A percentile compares a stretch with the other conserved stretches of the same genome.
These are phyloP conservation scores for Suillus lakei DNA, from an alignment of 768 basidiomycete species.

Conservation along the genomic window DNA sequence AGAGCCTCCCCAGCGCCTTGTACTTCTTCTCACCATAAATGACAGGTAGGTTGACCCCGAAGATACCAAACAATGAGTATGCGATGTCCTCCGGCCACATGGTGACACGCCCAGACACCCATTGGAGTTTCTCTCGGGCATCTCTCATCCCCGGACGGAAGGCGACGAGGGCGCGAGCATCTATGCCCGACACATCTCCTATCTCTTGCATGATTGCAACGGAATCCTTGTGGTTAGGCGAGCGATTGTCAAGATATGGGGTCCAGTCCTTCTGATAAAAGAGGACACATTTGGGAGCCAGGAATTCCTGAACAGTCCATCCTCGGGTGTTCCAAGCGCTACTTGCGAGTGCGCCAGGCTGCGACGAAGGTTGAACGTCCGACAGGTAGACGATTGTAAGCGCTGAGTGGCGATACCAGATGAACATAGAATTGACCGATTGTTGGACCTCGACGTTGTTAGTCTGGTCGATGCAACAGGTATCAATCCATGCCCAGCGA, in stretches of 20 bases:
- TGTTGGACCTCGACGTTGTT: neutral
- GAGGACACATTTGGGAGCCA: neutral
- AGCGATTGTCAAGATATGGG: neutral
- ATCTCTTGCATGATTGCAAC: neutral
- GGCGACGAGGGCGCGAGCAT: neutral
- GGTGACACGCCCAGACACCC: neutral
- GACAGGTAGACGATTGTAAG: neutral
- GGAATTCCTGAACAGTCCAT: neutral
- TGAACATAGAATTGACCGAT: neutral
- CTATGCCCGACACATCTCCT: neutral
- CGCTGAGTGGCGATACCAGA: neutral
- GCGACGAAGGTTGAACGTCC: neutral
- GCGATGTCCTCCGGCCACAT: neutral
- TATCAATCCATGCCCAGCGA: neutral
- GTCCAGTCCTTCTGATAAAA: neutral
- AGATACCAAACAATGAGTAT: neutral
- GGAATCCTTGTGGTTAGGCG: neutral
- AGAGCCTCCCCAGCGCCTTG: neutral
- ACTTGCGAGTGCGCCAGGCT: neutral
- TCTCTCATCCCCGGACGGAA: neutral
- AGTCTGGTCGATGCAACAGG: neutral
- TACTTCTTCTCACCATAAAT: neutral
- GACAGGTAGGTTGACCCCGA: neutral
- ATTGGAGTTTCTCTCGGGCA: neutral
- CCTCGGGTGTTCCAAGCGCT: neutral